Base-by-base conservation (phyloP, 148 eudicot genomes). In the Rhododendron kiyosumense region DNA sequence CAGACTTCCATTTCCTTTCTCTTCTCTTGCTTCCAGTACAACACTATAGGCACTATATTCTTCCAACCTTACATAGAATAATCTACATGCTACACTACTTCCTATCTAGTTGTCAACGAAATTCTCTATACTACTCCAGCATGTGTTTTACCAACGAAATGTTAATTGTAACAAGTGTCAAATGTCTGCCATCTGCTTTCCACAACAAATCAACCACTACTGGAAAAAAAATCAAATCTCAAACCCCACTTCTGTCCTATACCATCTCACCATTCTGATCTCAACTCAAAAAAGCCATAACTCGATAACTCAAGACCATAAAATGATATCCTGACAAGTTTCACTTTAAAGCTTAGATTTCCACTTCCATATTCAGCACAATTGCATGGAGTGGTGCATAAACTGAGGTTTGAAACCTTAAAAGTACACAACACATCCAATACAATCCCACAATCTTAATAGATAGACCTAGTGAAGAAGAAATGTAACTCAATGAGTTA, bases 331-430 rank as follows among this genome's bases (percentile, higher is more conserved):
- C 20, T 36, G 4, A 34, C 6, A 74, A 74, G 78, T 74, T 74
- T 74, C 78, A 75, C 79, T 17, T 38, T 32, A 5, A 69, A 36
- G 79, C 79, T 17, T 26, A 78, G 14, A 30, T 43, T 78, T 78
- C 54, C 81, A 78, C 54, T 78, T 46, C 81, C 81, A 78, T 78
- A 1, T 78, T 45, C 81, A 78, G 57, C 54, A 78, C 7, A 79
- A 18, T 28, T 28, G 69, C 0, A 3, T 14, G 52, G 24, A 49
- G 24, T 5, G 36, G 8, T 49, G 32, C 38, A 49, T 26, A 79
- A 48, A 79, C 82, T 26, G 36, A 79, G 49, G 30, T 78, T 78
- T 79, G 82, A 48, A 49, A 28, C 45, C 67, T 32, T 32, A 63
- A 54, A 54, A 46, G 49, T 46, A 46, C 12, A 46, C 11, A 7